Conservation (phyloP, 176 grass and related monocot genomes). For the Zizania latifolia region DNA sequence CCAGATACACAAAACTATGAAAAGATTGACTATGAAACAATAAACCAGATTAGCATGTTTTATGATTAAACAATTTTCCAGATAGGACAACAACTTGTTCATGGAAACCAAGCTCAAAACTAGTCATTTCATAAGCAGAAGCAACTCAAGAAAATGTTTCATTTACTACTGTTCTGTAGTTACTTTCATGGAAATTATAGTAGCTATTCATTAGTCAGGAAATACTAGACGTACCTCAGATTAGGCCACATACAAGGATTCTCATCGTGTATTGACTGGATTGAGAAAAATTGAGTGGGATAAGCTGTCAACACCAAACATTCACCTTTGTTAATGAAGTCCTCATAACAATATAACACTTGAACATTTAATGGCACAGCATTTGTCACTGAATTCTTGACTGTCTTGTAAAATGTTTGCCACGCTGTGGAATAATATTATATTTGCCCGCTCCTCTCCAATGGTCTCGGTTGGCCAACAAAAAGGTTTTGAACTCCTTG, state of each 20-base stretch:
- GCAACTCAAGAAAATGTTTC: not conserved
- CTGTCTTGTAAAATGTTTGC: constrained; percentile 31
- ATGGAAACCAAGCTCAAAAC: not conserved
- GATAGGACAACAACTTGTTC: not conserved
- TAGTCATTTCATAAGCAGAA: constrained; percentile 1
- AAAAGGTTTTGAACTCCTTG: constrained; percentile 62
- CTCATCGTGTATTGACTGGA: too few relatives aligned
- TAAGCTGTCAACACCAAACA: not conserved
- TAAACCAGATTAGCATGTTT: not conserved
- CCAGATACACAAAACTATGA: not conserved
- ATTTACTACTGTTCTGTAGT: not conserved
- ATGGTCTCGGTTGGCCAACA: constrained; percentile 63
- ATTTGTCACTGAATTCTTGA: constrained; percentile 18
- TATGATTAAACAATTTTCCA: not conserved
- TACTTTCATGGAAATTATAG: not conserved
- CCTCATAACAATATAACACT: not conserved
- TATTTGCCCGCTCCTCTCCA: constrained; percentile 54
- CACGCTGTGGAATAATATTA: constrained; percentile 40
- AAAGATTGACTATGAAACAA: not conserved
- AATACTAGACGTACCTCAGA: not conserved
- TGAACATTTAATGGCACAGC: not conserved
- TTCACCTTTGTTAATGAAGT: not conserved
- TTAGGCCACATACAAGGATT: not conserved
- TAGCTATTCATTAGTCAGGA: not conserved
- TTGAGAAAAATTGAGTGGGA: too few relatives aligned